A percentile compares a stretch with the other conserved stretches of the same genome.
phyloP scores from a whole-genome alignment of 371 early-diverging fungal genomes.

The Conidiobolus incongruus region DNA sequence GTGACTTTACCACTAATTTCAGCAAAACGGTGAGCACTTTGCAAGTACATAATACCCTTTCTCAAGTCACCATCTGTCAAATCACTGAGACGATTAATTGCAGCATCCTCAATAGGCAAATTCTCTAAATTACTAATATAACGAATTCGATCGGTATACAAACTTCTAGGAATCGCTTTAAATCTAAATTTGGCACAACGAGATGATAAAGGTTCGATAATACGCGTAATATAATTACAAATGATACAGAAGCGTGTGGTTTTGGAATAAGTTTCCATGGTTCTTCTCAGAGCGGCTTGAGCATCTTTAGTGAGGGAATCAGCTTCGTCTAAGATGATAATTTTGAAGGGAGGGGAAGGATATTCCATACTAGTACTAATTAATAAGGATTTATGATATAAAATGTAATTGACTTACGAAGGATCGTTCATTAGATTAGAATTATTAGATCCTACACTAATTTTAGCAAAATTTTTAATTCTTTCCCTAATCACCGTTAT shows the following conservation, averaged over 20 bases:
- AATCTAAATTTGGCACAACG: constrained; percentile 95
- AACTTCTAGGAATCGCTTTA: constrained; percentile 40
- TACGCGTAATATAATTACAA: constrained; percentile 89
- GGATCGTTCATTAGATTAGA: too few relatives aligned
- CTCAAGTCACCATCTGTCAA: constrained; percentile 81
- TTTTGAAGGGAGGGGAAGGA: constrained; percentile 67
- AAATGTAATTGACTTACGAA: constrained; percentile 16
- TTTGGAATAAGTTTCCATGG: constrained; percentile 93
- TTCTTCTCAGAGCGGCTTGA: constrained; percentile 92
- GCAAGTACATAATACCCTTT: constrained; percentile 75
- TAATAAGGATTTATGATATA: not conserved
- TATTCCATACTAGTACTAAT: not conserved
- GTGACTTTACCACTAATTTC: too few relatives aligned
- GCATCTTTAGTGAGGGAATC: constrained; percentile 98
- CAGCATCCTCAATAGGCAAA: constrained; percentile 22
- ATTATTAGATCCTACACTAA: constrained; percentile 31
- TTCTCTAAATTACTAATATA: constrained; percentile 43
- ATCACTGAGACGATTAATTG: constrained; percentile 43
- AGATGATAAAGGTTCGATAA: constrained; percentile 88
- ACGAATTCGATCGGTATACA: constrained; percentile 25
- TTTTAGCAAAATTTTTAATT: constrained; percentile 90
- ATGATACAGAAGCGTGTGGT: constrained; percentile 95
- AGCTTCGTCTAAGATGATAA: constrained; percentile 98
- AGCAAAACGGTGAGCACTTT: constrained; percentile 50
- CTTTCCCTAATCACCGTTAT: constrained; percentile 89